Conservation (phyloP, 176 grass and related monocot species). For the Avena eriantha region DNA sequence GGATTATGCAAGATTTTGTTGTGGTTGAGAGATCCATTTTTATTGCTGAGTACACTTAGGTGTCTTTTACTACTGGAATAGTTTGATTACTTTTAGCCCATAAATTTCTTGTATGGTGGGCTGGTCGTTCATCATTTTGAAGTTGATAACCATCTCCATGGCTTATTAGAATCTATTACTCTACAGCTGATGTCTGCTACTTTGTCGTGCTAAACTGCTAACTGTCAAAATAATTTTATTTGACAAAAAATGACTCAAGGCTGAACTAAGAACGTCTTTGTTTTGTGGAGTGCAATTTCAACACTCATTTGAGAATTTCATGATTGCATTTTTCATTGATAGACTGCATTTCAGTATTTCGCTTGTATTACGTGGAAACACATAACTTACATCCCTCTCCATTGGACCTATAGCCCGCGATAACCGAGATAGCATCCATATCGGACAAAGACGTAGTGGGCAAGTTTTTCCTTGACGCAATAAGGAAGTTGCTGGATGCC, state of each 20-base stretch:
- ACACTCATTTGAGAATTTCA: neutral
- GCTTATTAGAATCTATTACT: neutral
- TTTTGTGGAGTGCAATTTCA: constrained; percentile 19
- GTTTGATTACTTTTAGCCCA: neutral
- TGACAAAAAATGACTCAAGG: neutral
- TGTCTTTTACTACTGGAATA: neutral
- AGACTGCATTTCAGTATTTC: constrained; percentile 29
- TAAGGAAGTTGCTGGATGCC: constrained; percentile 74
- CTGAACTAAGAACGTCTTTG: neutral
- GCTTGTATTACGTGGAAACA: constrained; percentile 27
- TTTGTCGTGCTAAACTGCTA: neutral
- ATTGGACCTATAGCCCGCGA: constrained; percentile 65
- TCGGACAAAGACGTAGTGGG: constrained; percentile 75
- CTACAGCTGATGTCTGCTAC: neutral
- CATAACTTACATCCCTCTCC: constrained; percentile 19
- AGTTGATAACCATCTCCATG: neutral
- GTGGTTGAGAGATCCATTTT: constrained; percentile 26
- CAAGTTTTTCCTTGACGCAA: constrained; percentile 65
- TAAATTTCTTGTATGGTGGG: constrained; percentile 2
- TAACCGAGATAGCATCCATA: constrained; percentile 84
- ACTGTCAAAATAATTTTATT: neutral
- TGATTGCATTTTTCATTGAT: constrained; percentile 17
- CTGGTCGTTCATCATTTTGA: neutral
- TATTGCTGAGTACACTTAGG: neutral
- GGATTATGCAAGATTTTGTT: neutral